Base-by-base conservation (phyloP, 768 basidiomycete species). In the Suillus brevipes region DNA sequence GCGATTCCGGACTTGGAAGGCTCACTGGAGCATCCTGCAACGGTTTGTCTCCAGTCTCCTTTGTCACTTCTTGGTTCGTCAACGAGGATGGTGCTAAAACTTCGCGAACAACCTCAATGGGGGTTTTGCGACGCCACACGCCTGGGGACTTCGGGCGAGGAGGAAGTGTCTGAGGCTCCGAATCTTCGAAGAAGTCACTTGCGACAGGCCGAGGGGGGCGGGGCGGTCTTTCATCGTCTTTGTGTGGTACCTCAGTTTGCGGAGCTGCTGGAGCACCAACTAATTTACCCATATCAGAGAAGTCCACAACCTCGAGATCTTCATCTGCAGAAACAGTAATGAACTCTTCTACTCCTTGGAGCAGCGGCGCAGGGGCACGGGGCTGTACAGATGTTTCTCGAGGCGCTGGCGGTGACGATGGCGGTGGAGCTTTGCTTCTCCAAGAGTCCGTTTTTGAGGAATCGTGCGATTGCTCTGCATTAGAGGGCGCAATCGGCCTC, bases 251-350 rank as follows among this genome's bases (percentile, higher is more conserved):
- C 25, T 74, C 65, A 34, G 70, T 62, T 34, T 68, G 60, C 55
- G 68, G 57, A 49, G 74, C 47, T 45, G 63, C 62, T 42, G n/a
- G 56, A 12, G 66, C 63, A 36, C 84, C 87, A 13, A 90, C 81
- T 65, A 94, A 85, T 77, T 86, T 89, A 50, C 82, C 89, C 73
- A 93, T 81, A 56, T 94, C 91, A 3, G 84, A 84, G 68, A 92
- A 94, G 70, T 94, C 91, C 8, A 94, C 85, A n/a, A 90, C 84
- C 70, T 93, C 91, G 4, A 93, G 81, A 62, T 87, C 84, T 69
- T 89, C 90, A 25, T 83, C 85, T 5, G 81, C 74, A 62, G 77
- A 75, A 49, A 81, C 75, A 20, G 78, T 77, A n/a, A 89, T 66
- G 12, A 74, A 66, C 43, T 72, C 76, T 20, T 74, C 74, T n/a